Evolutionary conservation across 306 rosid species (phyloP), one percentile per base, ranked within the genome.

Genomic region (Lablab purpureus): DNA sequence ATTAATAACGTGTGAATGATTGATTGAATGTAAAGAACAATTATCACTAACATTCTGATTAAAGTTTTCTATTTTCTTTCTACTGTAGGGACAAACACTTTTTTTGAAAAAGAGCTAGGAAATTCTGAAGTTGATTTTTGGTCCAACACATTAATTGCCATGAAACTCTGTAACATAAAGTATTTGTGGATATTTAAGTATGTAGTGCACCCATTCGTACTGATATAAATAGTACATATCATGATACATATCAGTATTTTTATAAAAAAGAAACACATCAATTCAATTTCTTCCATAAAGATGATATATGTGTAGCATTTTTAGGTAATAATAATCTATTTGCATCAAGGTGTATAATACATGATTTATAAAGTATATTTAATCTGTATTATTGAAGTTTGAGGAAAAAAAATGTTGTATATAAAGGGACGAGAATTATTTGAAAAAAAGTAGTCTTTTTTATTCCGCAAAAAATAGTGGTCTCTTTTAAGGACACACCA

Each of bases 11-110:
- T 69, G 79, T 32, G 49, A 75, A 79, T 82, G 77, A 82, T 75
- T 79, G 78, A 75, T 79, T 75, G 74, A 75, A 71, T 46, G 71
- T 62, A 54, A 50, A 69, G 45, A 79, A 37, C 79, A 54, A 71
- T 62, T 71, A 68, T 68, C 74, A 45, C 27, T 68, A 23, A 43
- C 40, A 13, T 45, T 23, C 51, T 37, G 30, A 36, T 66, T n/a
- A n/a, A 10, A 34, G 8, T 1, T 63, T 32, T 60, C n/a, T 14
- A 1, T 28, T 43, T 58, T 34, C 47, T 75, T 76, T 70, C 74
- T 71, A 63, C 18, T 59, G 74, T 55, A 75, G 83, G 86, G 80
- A 78, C 80, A 47, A 60, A 21, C 23, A 69, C 66, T 6, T 46
- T 79, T 14, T 71, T 14, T 32, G 0, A 8, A 60, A 71, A 12